A percentile compares a stretch with the other conserved stretches of the same genome.
phyloP scores from a whole-genome alignment of 176 grass and related monocot genomes.

The Zea luxurians region DNA sequence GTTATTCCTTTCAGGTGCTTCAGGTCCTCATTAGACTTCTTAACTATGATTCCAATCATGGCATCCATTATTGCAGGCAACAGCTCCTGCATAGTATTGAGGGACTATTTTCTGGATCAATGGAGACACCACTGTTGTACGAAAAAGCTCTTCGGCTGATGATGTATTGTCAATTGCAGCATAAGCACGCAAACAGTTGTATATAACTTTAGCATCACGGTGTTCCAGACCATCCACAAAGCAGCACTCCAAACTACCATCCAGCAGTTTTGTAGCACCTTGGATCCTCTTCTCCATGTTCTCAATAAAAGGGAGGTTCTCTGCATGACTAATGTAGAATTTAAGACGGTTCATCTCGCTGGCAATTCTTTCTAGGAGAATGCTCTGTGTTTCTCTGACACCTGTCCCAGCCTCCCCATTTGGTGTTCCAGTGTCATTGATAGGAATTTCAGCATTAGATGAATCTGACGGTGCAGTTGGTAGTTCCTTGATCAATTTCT shows the following conservation, averaged over 20 bases:
- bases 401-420: slow-evolving; percentile 54
- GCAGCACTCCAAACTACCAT: no score
- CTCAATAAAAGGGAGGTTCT: no score
- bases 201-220: no score
- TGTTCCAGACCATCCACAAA: no score
- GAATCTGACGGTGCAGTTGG: slow-evolving; percentile 62
- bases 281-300: no score
- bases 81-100: slow-evolving; percentile 64
- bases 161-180: no score
- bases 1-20: no score
- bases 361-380: slow-evolving; percentile 92
- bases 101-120: no score
- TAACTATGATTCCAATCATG: slow-evolving; percentile 79
- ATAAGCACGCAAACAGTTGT: no score
- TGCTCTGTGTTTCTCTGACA: slow-evolving; percentile 80
- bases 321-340: slow-evolving; percentile 92
- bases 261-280: no score
- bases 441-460: slow-evolving; percentile 16
- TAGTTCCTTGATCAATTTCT: slow-evolving; percentile 94
- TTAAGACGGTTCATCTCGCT: slow-evolving; percentile 97
- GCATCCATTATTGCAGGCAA: slow-evolving; percentile 75
- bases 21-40: slow-evolving; percentile 90
- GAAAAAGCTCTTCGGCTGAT: no score
- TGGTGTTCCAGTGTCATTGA: slow-evolving; percentile 25
- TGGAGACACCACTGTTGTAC: slow-evolving; percentile 68